Base-by-base conservation (phyloP, 495 filamentous ascomycete species). In the Parachaetomium inaequale region DNA sequence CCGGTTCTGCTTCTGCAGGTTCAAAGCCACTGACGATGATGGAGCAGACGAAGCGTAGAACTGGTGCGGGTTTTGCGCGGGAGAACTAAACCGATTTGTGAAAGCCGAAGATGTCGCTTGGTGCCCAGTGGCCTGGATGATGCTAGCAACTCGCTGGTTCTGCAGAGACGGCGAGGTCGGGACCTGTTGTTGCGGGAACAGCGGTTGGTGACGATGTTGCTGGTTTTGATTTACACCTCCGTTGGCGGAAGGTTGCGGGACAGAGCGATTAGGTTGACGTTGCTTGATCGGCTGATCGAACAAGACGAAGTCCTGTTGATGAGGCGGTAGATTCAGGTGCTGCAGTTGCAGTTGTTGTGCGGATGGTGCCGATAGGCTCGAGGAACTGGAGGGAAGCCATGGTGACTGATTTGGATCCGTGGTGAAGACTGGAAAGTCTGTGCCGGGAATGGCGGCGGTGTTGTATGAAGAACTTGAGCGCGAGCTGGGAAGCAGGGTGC, bases 361-460 rank as follows among this genome's bases (percentile, higher is more conserved):
- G 75, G 81, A 74, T 75, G 74, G 70, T 75, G 81, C 82, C 82
- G 80, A 81, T 81, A 78, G 81, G 81, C 78, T 81, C 69, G 77
- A 69, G 65, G 82, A 79, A 81, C 75, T 83, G 78, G 81, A 79
- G 78, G 80, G 81, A 81, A 74, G 79, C 81, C 82, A 84, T 84
- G 76, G 58, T 82, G 76, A 76, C 79, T 79, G 82, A 68, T 69
- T 65, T 49, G 78, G 76, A 81, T 81, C 80, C 81, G 82, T 84
- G 73, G 79, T 84, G 82, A 83, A 82, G 80, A 81, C 76, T 76
- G 72, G 64, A 66, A 76, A 80, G 78, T 81, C 81, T 80, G 70
- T 74, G 59, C 68, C 69, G 69, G 72, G 70, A 79, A 84, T 82
- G 71, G 72, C 79, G 74, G 78, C 74, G 76, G 79, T 76, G 69